These are phyloP conservation scores for Phytophthora sp. DNA, from an alignment of 352 stramenopile species.

Conservation along the genomic window DNA sequence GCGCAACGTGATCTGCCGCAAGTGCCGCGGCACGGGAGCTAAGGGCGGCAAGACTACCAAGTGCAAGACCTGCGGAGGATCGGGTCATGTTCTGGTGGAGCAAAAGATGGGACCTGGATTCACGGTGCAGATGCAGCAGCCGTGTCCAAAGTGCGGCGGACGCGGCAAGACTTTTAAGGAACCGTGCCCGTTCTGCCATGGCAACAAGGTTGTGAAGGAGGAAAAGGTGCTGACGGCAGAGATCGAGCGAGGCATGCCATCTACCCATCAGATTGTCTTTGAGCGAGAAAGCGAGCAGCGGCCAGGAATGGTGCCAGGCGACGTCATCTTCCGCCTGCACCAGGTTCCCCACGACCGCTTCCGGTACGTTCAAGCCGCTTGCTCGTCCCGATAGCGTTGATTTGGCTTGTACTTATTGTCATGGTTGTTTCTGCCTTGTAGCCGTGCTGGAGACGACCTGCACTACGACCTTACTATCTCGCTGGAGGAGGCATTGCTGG, in stretches of 20 bases:
- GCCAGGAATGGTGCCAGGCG: conserved; percentile 88
- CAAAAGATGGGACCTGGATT: conserved; percentile 86
- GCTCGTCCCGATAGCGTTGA: not conserved
- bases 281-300: conserved; percentile 86
- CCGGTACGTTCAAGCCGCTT: conserved; percentile 44
- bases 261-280: conserved; percentile 86
- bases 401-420: conserved; percentile 1
- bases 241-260: conserved; percentile 85
- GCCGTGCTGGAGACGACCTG: conserved; percentile 94
- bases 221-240: conserved; percentile 82
- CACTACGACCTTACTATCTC: conserved; percentile 95
- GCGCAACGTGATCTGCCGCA: conserved; percentile 85
- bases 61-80: conserved; percentile 76
- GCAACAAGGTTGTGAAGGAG: conserved; percentile 83
- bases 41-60: conserved; percentile 84
- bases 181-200: conserved; percentile 91
- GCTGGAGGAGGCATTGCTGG: conserved; percentile 96
- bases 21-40: conserved; percentile 80
- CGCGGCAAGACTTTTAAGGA: conserved; percentile 96
- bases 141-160: conserved; percentile 80
- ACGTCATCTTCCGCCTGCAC: conserved; percentile 96
- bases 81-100: conserved; percentile 79
- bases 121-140: conserved; percentile 92
- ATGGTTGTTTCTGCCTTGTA: conserved; percentile 20
- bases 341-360: conserved; percentile 91